These are phyloP conservation scores for Gnomoniopsis smithogilvyi DNA, from an alignment of 2,329 filamentous ascomycete species.

Conservation along the genomic window DNA sequence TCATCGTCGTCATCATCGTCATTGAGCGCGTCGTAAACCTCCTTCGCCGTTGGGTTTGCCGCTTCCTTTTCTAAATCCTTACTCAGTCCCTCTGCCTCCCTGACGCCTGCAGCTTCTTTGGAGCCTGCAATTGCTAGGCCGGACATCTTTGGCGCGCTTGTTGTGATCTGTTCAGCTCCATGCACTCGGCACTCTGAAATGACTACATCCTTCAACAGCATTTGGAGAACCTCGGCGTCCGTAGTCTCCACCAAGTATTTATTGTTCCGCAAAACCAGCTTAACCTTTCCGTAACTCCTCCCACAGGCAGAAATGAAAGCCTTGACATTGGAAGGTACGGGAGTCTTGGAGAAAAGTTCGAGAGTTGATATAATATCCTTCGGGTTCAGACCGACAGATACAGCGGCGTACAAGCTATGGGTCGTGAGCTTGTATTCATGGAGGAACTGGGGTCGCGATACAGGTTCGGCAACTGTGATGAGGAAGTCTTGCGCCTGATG, in stretches of 20 bases:
- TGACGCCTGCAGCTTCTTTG: slow-evolving; percentile 84
- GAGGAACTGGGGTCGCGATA: slow-evolving; percentile 81
- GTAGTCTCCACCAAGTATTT: slow-evolving; percentile 89
- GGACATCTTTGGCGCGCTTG: slow-evolving; percentile 80
- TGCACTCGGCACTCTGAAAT: slow-evolving; percentile 74
- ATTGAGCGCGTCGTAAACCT: slow-evolving; percentile 70
- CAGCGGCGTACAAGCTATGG: slow-evolving; percentile 87
- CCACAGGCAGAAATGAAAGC: slow-evolving; percentile 79
- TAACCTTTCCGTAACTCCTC: slow-evolving; percentile 87
- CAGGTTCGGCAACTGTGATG: slow-evolving; percentile 87
- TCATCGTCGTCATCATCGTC: slow-evolving; percentile 77
- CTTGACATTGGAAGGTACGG: slow-evolving; percentile 72
- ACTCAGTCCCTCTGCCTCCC: slow-evolving; percentile 58
- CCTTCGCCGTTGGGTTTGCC: slow-evolving; percentile 55
- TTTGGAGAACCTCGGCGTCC: slow-evolving; percentile 80
- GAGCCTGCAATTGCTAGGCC: slow-evolving; percentile 92
- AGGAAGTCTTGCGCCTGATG: slow-evolving; percentile 86
- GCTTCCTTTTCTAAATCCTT: slow-evolving; percentile 44
- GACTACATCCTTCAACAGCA: slow-evolving; percentile 73
- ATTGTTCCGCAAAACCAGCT: slow-evolving; percentile 87
- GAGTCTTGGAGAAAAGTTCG: slow-evolving; percentile 82
- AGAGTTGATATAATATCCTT: slow-evolving; percentile 84
- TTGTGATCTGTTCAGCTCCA: slow-evolving; percentile 67
- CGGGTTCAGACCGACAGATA: slow-evolving; percentile 82
- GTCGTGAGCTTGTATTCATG: slow-evolving; percentile 90